Conservation (phyloP, 345 rosid genomes). For the Pistacia atlantica region DNA sequence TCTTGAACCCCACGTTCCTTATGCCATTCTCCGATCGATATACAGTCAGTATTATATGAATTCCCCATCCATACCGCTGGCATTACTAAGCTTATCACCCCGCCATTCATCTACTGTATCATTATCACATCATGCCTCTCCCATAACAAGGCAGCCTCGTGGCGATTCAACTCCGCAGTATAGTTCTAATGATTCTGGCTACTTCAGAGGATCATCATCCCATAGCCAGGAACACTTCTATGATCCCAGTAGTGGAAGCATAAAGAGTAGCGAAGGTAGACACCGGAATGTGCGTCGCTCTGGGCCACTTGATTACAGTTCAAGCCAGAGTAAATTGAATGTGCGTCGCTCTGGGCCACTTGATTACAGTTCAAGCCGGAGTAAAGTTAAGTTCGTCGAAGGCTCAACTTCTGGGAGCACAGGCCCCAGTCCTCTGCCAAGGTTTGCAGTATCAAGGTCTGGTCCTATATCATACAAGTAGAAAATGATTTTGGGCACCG, state of each 20-base stretch:
- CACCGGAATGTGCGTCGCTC: slow-evolving; percentile 76
- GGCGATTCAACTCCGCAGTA: slow-evolving; percentile 83
- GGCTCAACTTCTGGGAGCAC: slow-evolving; percentile 79
- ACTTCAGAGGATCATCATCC: slow-evolving; percentile 80
- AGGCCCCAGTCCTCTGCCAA: slow-evolving; percentile 87
- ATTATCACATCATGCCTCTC: slow-evolving; percentile 71
- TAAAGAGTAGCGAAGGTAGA: slow-evolving; percentile 44
- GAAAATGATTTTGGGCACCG: slow-evolving; percentile 4
- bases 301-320: slow-evolving; percentile 89
- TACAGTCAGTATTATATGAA: slow-evolving; percentile 85
- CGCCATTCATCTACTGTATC: slow-evolving; percentile 78
- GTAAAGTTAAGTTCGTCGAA: slow-evolving; percentile 56
- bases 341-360: slow-evolving; percentile 91
- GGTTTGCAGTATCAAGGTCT: slow-evolving; percentile 95
- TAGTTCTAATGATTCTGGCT: slow-evolving; percentile 55
- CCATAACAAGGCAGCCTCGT: slow-evolving; percentile 56
- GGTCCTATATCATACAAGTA: slow-evolving; percentile 92
- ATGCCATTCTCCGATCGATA: slow-evolving; percentile 79
- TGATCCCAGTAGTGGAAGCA: slow-evolving; percentile 51
- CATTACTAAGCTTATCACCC: slow-evolving; percentile 58
- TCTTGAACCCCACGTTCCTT: slow-evolving; percentile 86
- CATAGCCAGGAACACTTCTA: slow-evolving; percentile 62
- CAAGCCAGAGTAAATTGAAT: slow-evolving; percentile 75
- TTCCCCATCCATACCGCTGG: slow-evolving; percentile 63
- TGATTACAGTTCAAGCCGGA: slow-evolving; percentile 85